Evolutionary conservation across 345 rosid genomes (phyloP), one percentile per base, ranked within the genome.

Genomic region (Corchorus olitorius): DNA sequence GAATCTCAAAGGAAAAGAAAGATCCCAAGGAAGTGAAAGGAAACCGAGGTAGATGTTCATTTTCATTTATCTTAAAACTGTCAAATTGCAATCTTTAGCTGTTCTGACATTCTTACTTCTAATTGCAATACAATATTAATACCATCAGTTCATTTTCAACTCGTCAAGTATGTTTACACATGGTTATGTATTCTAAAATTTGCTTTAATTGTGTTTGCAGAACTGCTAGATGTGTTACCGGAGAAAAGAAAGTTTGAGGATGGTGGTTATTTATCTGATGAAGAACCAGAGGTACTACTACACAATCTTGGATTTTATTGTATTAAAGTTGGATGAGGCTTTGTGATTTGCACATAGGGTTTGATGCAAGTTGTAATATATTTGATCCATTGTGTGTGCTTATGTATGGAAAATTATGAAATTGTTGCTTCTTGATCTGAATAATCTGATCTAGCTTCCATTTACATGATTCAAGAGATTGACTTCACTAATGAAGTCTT

Each of bases 221-320:
- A 81, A 54, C 66, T 89, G 77, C 82, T 89, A 3, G 96, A 88
- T 81, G 92, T 75, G 14, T 84, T 89, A 54, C 99, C 98, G 50
- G 89, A 83, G 76, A 92, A 92, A 73, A 88, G 99, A 77, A 87
- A 84, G 73, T 70, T 77, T 20, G 97, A 89, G 75, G 94, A 93
- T 79, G 98, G 90, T 45, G 95, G 88, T 61, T 85, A 84, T 82
- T 82, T 81, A 86, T 92, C 96, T 41, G 91, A 88, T 80, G 98
- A 92, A 66, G 97, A 76, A 81, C 74, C 86, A 37, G 85, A 85
- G 89, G 82, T 84, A 81, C 20, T 7, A 37, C 37, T 5, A 43
- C 74, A 73, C 46, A 33, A 68, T 70, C 16, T 65, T 43, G 39
- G 53, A 11, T 43, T 61, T 17, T 73, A 41, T 3, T 71, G 64